These are phyloP conservation scores for Colletotrichum karsti DNA, from an alignment of 2,329 filamentous ascomycete genomes.

Conservation along the genomic window DNA sequence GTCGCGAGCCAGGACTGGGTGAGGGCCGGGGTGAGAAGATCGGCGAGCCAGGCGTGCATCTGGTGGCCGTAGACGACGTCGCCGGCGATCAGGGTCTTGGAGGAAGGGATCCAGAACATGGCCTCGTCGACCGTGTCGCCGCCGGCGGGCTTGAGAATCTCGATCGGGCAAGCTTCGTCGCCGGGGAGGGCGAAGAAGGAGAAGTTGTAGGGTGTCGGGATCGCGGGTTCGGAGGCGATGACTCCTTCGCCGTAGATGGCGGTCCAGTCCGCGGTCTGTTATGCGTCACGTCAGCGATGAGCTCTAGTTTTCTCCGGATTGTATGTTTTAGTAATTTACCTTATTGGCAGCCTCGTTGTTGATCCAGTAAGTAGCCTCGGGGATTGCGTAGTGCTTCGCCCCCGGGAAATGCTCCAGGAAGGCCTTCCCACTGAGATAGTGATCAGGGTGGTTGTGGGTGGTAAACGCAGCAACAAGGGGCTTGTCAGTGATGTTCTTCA, in stretches of 20 bases:
- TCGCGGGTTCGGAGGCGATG: not conserved
- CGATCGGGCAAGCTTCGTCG: constrained; percentile 5
- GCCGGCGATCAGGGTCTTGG: constrained; percentile 9
- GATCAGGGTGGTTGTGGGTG: constrained; percentile 12
- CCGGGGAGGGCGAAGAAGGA: constrained; percentile 18
- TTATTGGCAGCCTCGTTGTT: constrained; percentile 3
- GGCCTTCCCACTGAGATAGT: constrained; percentile 17
- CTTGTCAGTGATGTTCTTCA: constrained; percentile 18
- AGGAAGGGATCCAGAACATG: constrained; percentile 19
- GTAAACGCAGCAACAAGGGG: constrained; percentile 15
- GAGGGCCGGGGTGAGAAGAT: constrained; percentile 12
- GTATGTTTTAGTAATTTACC: not conserved
- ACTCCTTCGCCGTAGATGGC: not conserved
- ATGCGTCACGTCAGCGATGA: not conserved
- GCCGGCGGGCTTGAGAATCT: constrained; percentile 1
- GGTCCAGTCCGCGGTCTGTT: constrained; percentile 7
- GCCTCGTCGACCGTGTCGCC: constrained; percentile 18
- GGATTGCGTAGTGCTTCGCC: constrained; percentile 15
- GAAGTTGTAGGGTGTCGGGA: constrained; percentile 19
- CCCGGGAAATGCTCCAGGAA: constrained; percentile 17
- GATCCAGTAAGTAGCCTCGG: not conserved
- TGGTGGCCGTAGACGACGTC: constrained; percentile 20
- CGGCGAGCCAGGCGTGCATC: constrained; percentile 24
- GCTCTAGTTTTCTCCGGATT: not conserved
- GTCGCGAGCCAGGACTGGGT: constrained; percentile 16